Base-by-base conservation (phyloP, 176 grass and related monocot species). In the Melocanna baccifera region DNA sequence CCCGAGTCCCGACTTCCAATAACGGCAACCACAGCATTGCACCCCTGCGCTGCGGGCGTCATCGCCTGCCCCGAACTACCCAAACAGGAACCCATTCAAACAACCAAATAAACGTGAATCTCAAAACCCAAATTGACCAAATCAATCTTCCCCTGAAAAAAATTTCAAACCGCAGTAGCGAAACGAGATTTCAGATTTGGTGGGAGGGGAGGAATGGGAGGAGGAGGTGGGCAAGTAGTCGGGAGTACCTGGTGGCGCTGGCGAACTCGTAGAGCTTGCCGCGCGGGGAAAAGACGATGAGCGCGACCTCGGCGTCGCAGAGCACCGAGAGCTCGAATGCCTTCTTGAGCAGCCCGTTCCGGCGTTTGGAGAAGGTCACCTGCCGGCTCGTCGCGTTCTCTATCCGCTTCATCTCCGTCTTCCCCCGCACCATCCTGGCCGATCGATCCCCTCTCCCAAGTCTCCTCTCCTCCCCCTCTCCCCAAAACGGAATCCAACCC, bases 251-350 rank as follows among this genome's bases (percentile, higher is more conserved):
- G 61, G 50, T 2, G n/a, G 89, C 68, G 80, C 89, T 87, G 80
- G 74, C 87, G 90, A 98, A 95, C 85, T 98, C 95, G 79, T 93
- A 98, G 85, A 94, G 81, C 81, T 91, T 93, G 39, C 95, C 95
- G 2, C 92, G 88, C 63, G 86, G 91, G 28, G 95, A 98, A 87
- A 95, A 94, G 79, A 98, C 73, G 88, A 98, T 88, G 45, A 98
- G 90, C 22, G 89, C 95, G 18, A 98, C 92, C 89, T 98, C 95
- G 22, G 95, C 95, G 40, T 97, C 95, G 80, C 95, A 97, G 67
- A 97, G 90, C 79, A 97, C 95, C 6, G 95, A 97, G 57, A 97
- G 92, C 90, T 97, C 95, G 74, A 90, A 94, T 16, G 95, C 95
- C 88, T 97, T 97, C 87, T 97, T 97, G 63, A 97, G 84, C 66